A percentile compares a stretch with the other conserved stretches of the same genome.
These are phyloP conservation scores for Brasilioporus rufonigricans DNA, from an alignment of 768 basidiomycete species.

Conservation along the genomic window DNA sequence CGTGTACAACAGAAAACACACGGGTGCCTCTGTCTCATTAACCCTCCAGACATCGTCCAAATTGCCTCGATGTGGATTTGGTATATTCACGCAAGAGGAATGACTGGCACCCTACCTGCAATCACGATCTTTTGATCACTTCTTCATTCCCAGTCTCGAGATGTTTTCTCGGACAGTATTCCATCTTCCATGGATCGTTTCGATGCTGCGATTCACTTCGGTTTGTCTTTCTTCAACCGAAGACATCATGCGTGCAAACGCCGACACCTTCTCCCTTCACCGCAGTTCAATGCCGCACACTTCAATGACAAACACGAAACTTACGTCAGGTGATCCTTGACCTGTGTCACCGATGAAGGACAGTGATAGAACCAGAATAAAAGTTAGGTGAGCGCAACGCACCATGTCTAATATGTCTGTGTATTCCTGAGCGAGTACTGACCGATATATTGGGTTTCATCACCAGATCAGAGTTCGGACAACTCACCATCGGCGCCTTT, in stretches of 20 bases:
- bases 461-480: background rate
- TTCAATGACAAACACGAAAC: background rate
- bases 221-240: slow-evolving; percentile 21
- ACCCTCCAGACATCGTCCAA: background rate
- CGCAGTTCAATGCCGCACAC: slow-evolving; percentile 1
- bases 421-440: slow-evolving; percentile 21
- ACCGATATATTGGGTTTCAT: background rate
- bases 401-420: slow-evolving; percentile 23
- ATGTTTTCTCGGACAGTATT: slow-evolving; percentile 23
- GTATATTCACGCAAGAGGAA: background rate
- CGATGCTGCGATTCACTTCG: slow-evolving; percentile 19
- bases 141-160: slow-evolving; percentile 15
- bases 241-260: slow-evolving; percentile 19
- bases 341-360: slow-evolving; percentile 11
- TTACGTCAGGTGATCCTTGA: slow-evolving; percentile 30
- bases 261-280: slow-evolving; percentile 21
- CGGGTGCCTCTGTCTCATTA: background rate
- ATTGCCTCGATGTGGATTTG: background rate
- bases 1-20: background rate
- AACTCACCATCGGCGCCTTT: slow-evolving; percentile 30
- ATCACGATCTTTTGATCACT: background rate
- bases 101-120: background rate
- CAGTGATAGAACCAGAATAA: background rate
- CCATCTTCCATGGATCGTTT: slow-evolving; percentile 17
- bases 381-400: background rate